Base-by-base conservation (phyloP, 2,329 filamentous ascomycete species). In the Ceratocystiopsis brevicomis region DNA sequence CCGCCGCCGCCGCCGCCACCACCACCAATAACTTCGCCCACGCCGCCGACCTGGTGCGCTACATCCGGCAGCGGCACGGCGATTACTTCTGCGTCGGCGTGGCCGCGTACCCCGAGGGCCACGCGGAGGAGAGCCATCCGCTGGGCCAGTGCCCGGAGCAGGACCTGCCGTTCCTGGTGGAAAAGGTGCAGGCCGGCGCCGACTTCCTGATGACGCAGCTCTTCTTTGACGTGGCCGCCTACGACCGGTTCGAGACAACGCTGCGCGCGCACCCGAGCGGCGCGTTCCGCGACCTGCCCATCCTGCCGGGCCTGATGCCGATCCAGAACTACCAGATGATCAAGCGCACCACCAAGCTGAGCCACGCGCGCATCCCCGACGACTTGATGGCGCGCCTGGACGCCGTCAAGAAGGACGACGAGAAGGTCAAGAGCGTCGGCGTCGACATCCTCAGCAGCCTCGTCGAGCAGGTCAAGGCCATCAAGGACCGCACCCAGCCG, bases 171-270 rank as follows among this genome's bases (percentile, higher is more conserved):
- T 93, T 81, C 54, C 67, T 98, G 43, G 74, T 93, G 12, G 86
- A 94, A 51, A 98, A 98, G 68, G 81, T 80, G 1, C 69, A 79
- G 52, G 90, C 90, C 4, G 90, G 90, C 1, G 90, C 87, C 41
- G 87, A 96, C 61, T 98, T 98, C 56, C 81, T 98, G 61, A 94
- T 98, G 84, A 96, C 90, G 1, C 90, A 98, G 60, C 69, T 98
- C 10, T 96, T 95, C 61, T 98, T 94, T 59, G 86, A 96, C 56
- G 71, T 86, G 19, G 69, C 81, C 4, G 83, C 83, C 16, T 98
- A 92, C 57, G 71, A 78, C 44, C 66, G 66, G 33, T 96, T 92
- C 55, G 88, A 96, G 62, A 70, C 65, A 50, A 73, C 69, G 41
- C 60, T 98, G 51, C 69, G 86, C 47, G 73, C 78, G 43, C 85